phyloP scores from a whole-genome alignment of 805 yeast species.

The Sugiyamaella marilandica region DNA sequence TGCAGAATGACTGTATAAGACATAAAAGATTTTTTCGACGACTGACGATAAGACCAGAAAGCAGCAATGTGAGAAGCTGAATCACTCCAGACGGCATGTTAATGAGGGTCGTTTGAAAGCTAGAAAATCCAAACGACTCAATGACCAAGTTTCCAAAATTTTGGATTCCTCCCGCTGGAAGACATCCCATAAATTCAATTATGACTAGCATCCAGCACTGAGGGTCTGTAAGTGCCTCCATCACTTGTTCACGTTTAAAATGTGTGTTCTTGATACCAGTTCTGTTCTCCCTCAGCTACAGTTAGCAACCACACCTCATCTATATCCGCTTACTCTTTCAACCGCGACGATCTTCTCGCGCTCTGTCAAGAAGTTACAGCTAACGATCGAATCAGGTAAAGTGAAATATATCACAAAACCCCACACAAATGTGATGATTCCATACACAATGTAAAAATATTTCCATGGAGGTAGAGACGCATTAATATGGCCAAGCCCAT shows the following conservation, averaged over 20 bases:
- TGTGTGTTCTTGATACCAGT: conserved; percentile 41
- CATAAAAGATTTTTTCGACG: conserved; percentile 1
- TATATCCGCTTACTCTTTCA: conserved; percentile 2
- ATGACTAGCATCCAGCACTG: conserved; percentile 34
- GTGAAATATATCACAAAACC: conserved; percentile 19
- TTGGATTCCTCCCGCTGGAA: conserved; percentile 33
- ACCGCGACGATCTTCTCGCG: conserved; percentile 24
- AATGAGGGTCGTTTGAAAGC: conserved; percentile 38
- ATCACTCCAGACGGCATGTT: conserved; percentile 38
- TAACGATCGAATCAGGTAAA: conserved; percentile 18
- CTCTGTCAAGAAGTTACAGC: conserved; percentile 21
- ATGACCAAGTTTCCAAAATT: conserved; percentile 31
- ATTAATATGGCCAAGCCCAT: conserved; percentile 37
- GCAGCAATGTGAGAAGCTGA: conserved; percentile 24
- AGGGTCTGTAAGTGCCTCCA: conserved; percentile 41
- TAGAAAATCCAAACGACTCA: conserved; percentile 30
- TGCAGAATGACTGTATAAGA: neutral
- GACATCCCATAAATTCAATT: conserved; percentile 26
- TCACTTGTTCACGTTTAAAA: conserved; percentile 40
- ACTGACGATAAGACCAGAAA: conserved; percentile 28
- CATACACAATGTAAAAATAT: conserved; percentile 53
- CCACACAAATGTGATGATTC: conserved; percentile 39
- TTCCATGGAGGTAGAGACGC: conserved; percentile 49
- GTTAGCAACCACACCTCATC: neutral
- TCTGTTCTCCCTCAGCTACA: conserved; percentile 29